These are phyloP conservation scores for Pseudocercospora eumusae DNA, from an alignment of 2,329 filamentous ascomycete genomes.

Conservation along the genomic window DNA sequence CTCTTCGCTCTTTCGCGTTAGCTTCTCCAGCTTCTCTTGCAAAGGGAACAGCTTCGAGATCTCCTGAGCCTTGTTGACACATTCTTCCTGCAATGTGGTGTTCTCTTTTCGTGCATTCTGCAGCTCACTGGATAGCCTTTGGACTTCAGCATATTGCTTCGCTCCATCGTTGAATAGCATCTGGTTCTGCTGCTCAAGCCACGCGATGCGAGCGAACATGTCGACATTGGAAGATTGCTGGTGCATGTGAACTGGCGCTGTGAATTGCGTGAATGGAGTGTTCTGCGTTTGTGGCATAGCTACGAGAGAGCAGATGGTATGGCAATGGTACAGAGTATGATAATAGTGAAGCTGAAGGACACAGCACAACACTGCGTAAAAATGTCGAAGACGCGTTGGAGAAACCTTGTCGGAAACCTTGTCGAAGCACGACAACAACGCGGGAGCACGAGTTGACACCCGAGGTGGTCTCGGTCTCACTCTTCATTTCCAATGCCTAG, in stretches of 20 bases:
- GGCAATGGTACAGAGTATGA: neutral
- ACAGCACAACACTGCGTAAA: neutral
- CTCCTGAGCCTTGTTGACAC: neutral
- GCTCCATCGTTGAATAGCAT: neutral
- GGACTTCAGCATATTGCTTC: conserved; percentile 18
- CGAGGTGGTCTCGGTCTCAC: neutral
- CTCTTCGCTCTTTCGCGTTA: neutral
- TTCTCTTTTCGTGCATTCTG: neutral
- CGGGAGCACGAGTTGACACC: neutral
- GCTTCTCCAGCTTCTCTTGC: neutral
- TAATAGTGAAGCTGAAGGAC: neutral
- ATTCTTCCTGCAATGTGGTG: neutral
- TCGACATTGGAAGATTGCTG: neutral
- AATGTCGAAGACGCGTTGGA: neutral
- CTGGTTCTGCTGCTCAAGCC: conserved; percentile 15
- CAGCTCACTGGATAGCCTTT: neutral
- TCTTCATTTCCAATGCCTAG: too few species aligned
- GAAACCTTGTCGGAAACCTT: too few species aligned
- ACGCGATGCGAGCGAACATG: conserved; percentile 9
- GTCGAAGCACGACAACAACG: neutral
- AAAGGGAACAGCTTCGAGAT: neutral
- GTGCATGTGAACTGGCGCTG: neutral
- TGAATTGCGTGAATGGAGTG: neutral
- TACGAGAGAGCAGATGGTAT: too few species aligned
- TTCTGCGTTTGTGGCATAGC: too few species aligned